Base-by-base conservation (phyloP, 2,329 filamentous ascomycete genomes). In the Penicillium crustosum region DNA sequence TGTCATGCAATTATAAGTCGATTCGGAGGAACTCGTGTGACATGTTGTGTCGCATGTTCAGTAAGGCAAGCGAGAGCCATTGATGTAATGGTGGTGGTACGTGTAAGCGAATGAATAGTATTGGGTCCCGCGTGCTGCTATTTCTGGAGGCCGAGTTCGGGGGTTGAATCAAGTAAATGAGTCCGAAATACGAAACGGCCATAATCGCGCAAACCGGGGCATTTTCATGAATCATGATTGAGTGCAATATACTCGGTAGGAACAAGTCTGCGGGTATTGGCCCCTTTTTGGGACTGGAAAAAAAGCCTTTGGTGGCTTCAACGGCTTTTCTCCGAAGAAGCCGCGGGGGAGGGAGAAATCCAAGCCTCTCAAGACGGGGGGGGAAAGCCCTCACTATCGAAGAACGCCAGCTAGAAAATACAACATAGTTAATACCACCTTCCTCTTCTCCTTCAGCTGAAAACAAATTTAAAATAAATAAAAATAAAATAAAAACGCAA, bases 1-100 rank as follows among this genome's bases (percentile, higher is more conserved):
- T 70, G 69, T 41, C 67, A 77, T 65, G 77, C 77, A 4, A 66
- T 79, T 31, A 70, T 79, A 53, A 73, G 76, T 25, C 68, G 76
- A 17, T 70, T 67, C 13, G 73, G 74, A n/a, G 66, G 71, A 51
- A 74, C 71, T 3, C 77, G 75, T 57, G 56, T 77, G 36, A 71
- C 72, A 8, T 79, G 77, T 59, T 77, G 74, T 63, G 23, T 53
- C 31, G 39, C 50, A 8, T 53, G 50, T 43, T 53, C 50, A 29
- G 72, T 79, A 13, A 68, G 78, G 21, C 76, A 79, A 64, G 77
- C 76, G 33, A 72, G 71, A 39, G 77, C 77, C 0, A 57, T 77
- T 21, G 70, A 73, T 29, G 72, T 77, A 23, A 65, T 61, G 8
- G 67, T 77, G 23, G 71, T 78, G 25, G 71, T 79, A 47, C 72